Percentiles rank a stretch among this genome's conserved stretches.
Evolutionary conservation across 2,329 filamentous ascomycete genomes (phyloP).

Genomic region (Annulohypoxylon truncatum): DNA sequence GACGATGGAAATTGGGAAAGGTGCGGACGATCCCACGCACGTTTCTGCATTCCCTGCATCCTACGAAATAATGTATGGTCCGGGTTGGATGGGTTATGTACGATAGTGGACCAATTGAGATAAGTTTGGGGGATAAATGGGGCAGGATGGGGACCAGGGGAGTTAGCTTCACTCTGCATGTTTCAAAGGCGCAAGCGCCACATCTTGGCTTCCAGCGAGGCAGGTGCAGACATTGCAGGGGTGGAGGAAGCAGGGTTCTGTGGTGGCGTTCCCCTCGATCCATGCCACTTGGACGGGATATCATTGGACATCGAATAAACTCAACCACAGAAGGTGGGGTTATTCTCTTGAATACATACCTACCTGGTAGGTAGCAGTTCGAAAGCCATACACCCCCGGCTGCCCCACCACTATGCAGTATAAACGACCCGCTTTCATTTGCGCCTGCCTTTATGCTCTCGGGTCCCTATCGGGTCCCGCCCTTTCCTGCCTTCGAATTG

Average conservation of each 20-base stretch:
- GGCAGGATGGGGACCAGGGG: too few relatives aligned
- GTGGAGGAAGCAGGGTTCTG: not conserved
- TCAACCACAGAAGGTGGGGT: constrained; percentile 19
- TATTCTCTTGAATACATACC: not conserved
- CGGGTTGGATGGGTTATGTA: constrained; percentile 5
- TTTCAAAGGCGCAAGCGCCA: constrained; percentile 33
- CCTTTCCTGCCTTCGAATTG: constrained; percentile 27
- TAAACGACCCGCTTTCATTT: constrained; percentile 28
- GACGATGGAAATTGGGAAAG: constrained; percentile 20
- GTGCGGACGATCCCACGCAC: constrained; percentile 34
- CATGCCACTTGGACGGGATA: not conserved
- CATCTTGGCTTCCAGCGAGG: constrained; percentile 22
- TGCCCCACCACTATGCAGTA: too few relatives aligned
- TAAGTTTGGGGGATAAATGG: constrained; percentile 1
- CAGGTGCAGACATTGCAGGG: not conserved
- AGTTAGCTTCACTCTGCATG: constrained; percentile 10
- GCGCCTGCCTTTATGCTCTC: constrained; percentile 1
- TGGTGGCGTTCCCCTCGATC: not conserved
- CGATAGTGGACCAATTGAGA: constrained; percentile 15
- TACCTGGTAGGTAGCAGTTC: too few relatives aligned
- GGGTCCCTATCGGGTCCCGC: constrained; percentile 14
- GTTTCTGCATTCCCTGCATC: constrained; percentile 27
- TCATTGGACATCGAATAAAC: not conserved
- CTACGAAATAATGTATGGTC: not conserved
- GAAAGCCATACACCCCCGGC: too few relatives aligned